A percentile compares a stretch with the other conserved stretches of the same genome.
Evolutionary conservation across 2,329 filamentous ascomycete species (phyloP).

Genomic region (Plectosphaerella plurivora): DNA sequence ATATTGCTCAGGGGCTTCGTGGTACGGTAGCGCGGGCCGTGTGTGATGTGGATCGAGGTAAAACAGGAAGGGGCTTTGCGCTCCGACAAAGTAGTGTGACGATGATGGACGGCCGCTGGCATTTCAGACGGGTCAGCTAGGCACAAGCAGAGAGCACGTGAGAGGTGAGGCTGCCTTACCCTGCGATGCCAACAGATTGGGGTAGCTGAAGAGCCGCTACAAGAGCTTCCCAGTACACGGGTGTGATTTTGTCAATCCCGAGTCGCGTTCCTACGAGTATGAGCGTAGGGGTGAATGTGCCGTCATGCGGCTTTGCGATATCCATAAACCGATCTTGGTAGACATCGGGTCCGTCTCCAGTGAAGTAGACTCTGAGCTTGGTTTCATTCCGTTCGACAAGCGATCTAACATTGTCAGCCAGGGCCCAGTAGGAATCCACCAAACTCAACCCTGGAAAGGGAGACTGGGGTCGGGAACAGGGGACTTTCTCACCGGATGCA

Average conservation of each 20-base stretch:
- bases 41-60: slow-evolving; percentile 94
- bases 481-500: slow-evolving; percentile 75
- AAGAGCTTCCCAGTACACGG: slow-evolving; percentile 92
- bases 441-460: neutral
- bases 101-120: slow-evolving; percentile 83
- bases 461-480: neutral
- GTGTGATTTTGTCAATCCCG: slow-evolving; percentile 90
- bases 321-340: slow-evolving; percentile 86
- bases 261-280: slow-evolving; percentile 85
- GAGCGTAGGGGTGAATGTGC: slow-evolving; percentile 74
- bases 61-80: slow-evolving; percentile 73
- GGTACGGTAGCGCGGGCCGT: slow-evolving; percentile 66
- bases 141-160: neutral
- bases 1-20: slow-evolving; percentile 52
- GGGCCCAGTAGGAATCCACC: neutral
- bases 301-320: slow-evolving; percentile 64
- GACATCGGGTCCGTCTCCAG: slow-evolving; percentile 84
- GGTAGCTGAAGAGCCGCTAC: slow-evolving; percentile 78
- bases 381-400: slow-evolving; percentile 64
- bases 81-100: slow-evolving; percentile 62
- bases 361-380: slow-evolving; percentile 77
- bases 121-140: neutral
- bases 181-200: slow-evolving; percentile 94
- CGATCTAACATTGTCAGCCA: slow-evolving; percentile 47
- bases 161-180: slow-evolving; percentile 47